Evolutionary conservation across 345 rosid species (phyloP), one percentile per base, ranked within the genome.

Genomic region (Isatis tinctoria): DNA sequence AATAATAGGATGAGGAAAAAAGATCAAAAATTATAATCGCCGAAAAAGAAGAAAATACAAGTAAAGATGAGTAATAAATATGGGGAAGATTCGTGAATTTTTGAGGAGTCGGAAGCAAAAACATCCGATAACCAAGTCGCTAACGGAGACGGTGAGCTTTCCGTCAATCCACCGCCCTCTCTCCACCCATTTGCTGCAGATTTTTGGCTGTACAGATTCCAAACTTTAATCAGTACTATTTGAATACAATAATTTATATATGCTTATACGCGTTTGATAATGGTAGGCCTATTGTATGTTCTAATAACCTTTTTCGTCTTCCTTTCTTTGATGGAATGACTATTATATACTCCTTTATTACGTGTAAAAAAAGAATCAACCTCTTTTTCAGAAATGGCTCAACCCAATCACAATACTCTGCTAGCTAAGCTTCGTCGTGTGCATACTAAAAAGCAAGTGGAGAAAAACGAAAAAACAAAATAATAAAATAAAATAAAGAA

Each of bases 161-260:
- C 79, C 16, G 26, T 70, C 2, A 27, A 24, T 37, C 86, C 65
- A 47, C 80, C 10, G 68, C 70, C 20, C 36, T 81, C 53, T 82
- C 64, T 40, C 81, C 84, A 28, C 65, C 63, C 84, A 27, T 59
- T 87, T 5, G 81, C 84, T 43, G 86, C 85, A 4, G 90, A 85
- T 69, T 87, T 87, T 81, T 82, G 83, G 75, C 95, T 87, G 85
- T 49, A 30, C 43, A 76, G 5, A 64, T 44, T 43, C 39, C 41
- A 53, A 76, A 33, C 51, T 64, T 77, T 77, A 63, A 7, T 64
- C 27, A 61, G 10, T 58, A 57, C 12, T 32, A 32, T 16, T 32
- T 9, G 7, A 56, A 51, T 51, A 56, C 14, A 28, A 17, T 16
- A 70, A 24, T 8, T 2, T 11, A 40, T 35, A 6, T 62, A 9